A percentile compares a stretch with the other conserved stretches of the same genome.
Conservation (phyloP, 345 rosid genomes). For the Citrus glauca region DNA sequence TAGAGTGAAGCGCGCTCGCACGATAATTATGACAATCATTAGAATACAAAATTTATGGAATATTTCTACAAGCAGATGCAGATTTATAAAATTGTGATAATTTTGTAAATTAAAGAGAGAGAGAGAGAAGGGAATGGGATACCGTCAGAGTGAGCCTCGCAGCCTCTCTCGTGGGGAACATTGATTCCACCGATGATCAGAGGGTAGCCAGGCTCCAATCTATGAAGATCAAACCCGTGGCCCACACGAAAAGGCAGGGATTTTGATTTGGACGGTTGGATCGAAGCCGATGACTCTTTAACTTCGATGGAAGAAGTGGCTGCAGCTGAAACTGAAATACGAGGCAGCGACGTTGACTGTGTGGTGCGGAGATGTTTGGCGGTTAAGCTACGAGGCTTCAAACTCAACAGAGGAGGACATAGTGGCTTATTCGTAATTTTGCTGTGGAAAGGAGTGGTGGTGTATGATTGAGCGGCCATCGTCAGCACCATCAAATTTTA, state of each 20-base stretch:
- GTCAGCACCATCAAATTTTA: background rate
- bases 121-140: background rate
- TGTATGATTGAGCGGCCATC: slow-evolving; percentile 46
- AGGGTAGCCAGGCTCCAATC: slow-evolving; percentile 92
- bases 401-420: slow-evolving; percentile 17
- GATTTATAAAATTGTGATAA: too few relatives aligned
- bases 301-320: slow-evolving; percentile 44
- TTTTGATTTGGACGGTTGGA: slow-evolving; percentile 44
- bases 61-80: background rate
- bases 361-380: background rate
- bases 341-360: slow-evolving; percentile 11
- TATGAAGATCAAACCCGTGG: slow-evolving; percentile 94
- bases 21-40: background rate
- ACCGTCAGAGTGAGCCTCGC: slow-evolving; percentile 99
- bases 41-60: background rate
- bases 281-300: slow-evolving; percentile 37
- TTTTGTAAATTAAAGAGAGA: too few relatives aligned
- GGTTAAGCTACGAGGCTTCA: slow-evolving; percentile 12
- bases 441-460: slow-evolving; percentile 17
- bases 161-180: slow-evolving; percentile 93
- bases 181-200: slow-evolving; percentile 89
- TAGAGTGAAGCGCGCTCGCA: background rate
- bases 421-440: slow-evolving; percentile 14
- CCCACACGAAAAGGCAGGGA: slow-evolving; percentile 84
- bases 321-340: slow-evolving; percentile 26